Evolutionary conservation across 306 rosid genomes (phyloP).

Genomic region (Acacia melanoxylon): DNA sequence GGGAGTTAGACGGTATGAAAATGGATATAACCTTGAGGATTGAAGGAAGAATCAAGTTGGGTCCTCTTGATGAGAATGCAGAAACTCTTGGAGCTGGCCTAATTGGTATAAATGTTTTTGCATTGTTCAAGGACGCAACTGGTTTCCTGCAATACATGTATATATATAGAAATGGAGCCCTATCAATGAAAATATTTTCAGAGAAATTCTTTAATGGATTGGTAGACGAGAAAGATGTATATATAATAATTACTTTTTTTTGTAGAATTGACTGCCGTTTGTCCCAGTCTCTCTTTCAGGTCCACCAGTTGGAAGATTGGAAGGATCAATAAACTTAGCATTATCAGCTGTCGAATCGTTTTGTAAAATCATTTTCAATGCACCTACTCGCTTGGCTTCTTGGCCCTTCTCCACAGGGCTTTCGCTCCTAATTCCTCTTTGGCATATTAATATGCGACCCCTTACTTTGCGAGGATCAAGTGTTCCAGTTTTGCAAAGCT

Average conservation of each 20-base stretch:
- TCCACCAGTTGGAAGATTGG: neutral
- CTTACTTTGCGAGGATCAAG: no score
- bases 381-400: no score
- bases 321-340: no score
- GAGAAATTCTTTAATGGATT: neutral
- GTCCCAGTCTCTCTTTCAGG: rapidly evolving
- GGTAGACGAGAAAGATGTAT: neutral
- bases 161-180: neutral
- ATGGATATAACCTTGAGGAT: neutral
- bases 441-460: no score
- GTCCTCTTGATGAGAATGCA: neutral
- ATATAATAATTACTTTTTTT: neutral
- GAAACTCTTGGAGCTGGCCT: neutral
- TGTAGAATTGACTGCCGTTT: rapidly evolving
- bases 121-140: neutral
- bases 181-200: neutral
- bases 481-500: no score
- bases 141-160: neutral
- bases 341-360: no score
- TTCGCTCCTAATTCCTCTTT: no score
- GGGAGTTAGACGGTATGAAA: neutral
- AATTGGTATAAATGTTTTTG: neutral
- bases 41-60: neutral
- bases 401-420: neutral
- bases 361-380: no score